Evolutionary conservation across 2,329 filamentous ascomycete species (phyloP).

Genomic region (Colletotrichum sp.): DNA sequence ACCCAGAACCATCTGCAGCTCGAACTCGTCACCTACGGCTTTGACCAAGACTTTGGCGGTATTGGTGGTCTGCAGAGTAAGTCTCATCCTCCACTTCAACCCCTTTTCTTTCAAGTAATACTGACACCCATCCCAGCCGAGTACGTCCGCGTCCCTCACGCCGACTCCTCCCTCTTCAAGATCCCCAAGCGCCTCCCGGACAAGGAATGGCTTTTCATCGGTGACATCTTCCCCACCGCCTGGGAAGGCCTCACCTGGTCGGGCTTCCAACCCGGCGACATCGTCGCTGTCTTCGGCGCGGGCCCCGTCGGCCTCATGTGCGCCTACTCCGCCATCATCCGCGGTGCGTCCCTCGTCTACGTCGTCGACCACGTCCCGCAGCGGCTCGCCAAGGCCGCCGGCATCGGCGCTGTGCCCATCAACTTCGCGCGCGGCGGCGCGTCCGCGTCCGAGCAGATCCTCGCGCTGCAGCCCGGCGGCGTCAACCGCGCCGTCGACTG

Average conservation of each 20-base stretch:
- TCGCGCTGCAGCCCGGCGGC: constrained; percentile 18
- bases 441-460: constrained; percentile 22
- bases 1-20: background rate
- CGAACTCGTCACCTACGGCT: background rate
- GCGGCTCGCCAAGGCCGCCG: constrained; percentile 24
- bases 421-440: constrained; percentile 23
- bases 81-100: background rate
- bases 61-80: constrained; percentile 11
- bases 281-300: constrained; percentile 67
- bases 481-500: constrained; percentile 27
- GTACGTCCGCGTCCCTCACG: constrained; percentile 68
- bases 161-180: constrained; percentile 69
- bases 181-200: constrained; percentile 68
- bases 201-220: constrained; percentile 59
- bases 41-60: background rate
- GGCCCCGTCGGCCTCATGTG: constrained; percentile 68
- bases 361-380: constrained; percentile 26
- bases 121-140: constrained; percentile 32
- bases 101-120: background rate
- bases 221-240: constrained; percentile 52
- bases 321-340: constrained; percentile 29
- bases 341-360: constrained; percentile 27
- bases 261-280: constrained; percentile 65
- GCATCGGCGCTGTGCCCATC: constrained; percentile 27
- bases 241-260: constrained; percentile 63